Evolutionary conservation across 2,329 filamentous ascomycete genomes (phyloP).

Genomic region (Colletotrichum sp.): DNA sequence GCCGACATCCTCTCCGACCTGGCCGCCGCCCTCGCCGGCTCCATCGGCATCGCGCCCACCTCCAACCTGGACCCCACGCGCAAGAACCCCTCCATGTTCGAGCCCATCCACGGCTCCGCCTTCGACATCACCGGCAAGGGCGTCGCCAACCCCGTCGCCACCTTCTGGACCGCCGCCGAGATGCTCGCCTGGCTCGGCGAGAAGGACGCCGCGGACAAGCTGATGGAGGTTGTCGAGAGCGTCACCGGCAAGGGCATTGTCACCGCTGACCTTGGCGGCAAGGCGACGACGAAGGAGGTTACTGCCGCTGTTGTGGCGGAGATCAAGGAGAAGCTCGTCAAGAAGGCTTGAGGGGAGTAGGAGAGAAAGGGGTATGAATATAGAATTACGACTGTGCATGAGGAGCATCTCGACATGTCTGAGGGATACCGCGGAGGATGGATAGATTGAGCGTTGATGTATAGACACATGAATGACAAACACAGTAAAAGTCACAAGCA

Average conservation of each 20-base stretch:
- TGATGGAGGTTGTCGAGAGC: conserved; percentile 54
- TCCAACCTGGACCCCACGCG: conserved; percentile 65
- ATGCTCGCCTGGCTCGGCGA: conserved; percentile 61
- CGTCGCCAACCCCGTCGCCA: conserved; percentile 57
- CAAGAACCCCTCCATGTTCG: conserved; percentile 59
- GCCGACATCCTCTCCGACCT: conserved; percentile 72
- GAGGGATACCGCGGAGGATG: background rate
- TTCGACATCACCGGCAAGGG: conserved; percentile 60
- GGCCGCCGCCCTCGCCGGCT: conserved; percentile 70
- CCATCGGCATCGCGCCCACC: conserved; percentile 71
- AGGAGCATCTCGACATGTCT: background rate
- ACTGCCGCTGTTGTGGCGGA: conserved; percentile 14
- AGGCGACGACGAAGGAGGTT: conserved; percentile 23
- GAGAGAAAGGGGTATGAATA: background rate
- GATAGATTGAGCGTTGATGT: background rate
- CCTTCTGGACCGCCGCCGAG: conserved; percentile 59
- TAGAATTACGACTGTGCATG: background rate
- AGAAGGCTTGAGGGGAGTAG: background rate
- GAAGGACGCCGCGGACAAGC: conserved; percentile 45
- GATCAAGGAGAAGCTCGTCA: conserved; percentile 10
- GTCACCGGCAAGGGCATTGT: conserved; percentile 53
- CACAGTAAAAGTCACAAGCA: background rate
- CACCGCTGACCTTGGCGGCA: conserved; percentile 56
- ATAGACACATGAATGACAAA: background rate
- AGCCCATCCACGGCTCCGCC: conserved; percentile 60